Conservation (phyloP, 2,329 filamentous ascomycete genomes). For the Paracorniculantispora psalliotae region DNA sequence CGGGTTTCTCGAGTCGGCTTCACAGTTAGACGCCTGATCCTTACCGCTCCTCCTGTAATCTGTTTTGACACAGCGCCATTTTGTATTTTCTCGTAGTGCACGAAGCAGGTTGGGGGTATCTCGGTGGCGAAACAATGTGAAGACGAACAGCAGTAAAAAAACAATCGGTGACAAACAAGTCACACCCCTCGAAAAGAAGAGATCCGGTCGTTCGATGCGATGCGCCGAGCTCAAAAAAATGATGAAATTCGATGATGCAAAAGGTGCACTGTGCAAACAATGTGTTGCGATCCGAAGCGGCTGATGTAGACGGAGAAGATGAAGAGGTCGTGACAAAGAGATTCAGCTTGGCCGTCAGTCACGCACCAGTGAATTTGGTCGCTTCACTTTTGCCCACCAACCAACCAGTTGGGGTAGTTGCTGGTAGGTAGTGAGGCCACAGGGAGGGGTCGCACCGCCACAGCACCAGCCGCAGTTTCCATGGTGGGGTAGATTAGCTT, state of each 20-base stretch:
- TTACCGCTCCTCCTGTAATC: constrained; percentile 83
- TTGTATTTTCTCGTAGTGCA: constrained; percentile 14
- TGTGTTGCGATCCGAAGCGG: neutral
- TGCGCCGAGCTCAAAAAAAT: neutral
- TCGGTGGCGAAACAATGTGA: neutral
- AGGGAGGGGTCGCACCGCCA: constrained; percentile 7
- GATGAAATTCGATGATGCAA: neutral
- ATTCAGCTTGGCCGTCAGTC: neutral
- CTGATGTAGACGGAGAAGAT: neutral
- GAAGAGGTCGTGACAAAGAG: neutral
- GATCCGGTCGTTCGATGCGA: neutral
- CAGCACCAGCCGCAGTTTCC: neutral
- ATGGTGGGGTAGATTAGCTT: no score
- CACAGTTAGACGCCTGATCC: constrained; percentile 23
- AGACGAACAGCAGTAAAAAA: no score
- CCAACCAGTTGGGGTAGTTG: neutral
- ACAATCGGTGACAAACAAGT: neutral
- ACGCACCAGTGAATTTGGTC: constrained; percentile 6
- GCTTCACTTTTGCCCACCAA: neutral
- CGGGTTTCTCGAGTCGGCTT: neutral
- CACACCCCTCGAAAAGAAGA: neutral
- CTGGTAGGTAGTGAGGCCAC: neutral
- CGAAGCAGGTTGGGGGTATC: neutral
- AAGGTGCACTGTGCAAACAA: neutral
- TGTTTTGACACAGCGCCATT: constrained; percentile 87